phyloP scores from a whole-genome alignment of 73 alveolate genomes.

The Symbiodinium pilosum region DNA sequence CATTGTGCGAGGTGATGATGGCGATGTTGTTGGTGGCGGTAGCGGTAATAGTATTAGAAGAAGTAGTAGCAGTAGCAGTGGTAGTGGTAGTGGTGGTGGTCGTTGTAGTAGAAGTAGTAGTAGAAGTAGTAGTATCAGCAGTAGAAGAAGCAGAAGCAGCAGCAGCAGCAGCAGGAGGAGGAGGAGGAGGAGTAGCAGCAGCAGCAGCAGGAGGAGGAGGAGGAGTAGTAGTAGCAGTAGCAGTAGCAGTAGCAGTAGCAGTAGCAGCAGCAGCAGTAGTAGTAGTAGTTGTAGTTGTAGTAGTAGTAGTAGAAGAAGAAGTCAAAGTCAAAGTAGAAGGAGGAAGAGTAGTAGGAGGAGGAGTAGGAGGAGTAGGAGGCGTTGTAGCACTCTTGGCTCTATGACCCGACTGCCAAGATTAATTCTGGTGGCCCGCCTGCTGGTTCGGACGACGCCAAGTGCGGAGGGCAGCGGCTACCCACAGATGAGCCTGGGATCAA shows the following conservation, averaged over 20 bases:
- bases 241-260: neutral
- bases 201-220: neutral
- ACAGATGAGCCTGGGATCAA: no score
- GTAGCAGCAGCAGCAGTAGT: neutral
- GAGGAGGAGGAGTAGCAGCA: neutral
- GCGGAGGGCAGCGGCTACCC: slow-evolving; percentile 19
- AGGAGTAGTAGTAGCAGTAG: neutral
- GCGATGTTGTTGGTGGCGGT: no score
- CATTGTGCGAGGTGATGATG: no score
- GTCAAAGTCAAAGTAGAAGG: neutral
- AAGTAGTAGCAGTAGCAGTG: no score
- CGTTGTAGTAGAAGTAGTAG: neutral
- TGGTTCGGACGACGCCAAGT: neutral
- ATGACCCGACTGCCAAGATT: no score
- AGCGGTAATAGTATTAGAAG: no score
- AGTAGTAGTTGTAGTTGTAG: neutral
- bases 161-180: neutral
- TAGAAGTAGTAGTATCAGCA: neutral
- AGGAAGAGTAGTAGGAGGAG: no score
- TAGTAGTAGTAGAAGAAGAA: neutral
- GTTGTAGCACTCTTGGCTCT: no score
- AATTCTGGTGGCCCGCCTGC: neutral
- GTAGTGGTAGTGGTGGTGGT: neutral
- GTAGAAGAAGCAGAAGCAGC: neutral
- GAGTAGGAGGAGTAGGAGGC: no score